Evolutionary conservation across 2,329 filamentous ascomycete genomes (phyloP).

Genomic region (Fusarium nelsonii): DNA sequence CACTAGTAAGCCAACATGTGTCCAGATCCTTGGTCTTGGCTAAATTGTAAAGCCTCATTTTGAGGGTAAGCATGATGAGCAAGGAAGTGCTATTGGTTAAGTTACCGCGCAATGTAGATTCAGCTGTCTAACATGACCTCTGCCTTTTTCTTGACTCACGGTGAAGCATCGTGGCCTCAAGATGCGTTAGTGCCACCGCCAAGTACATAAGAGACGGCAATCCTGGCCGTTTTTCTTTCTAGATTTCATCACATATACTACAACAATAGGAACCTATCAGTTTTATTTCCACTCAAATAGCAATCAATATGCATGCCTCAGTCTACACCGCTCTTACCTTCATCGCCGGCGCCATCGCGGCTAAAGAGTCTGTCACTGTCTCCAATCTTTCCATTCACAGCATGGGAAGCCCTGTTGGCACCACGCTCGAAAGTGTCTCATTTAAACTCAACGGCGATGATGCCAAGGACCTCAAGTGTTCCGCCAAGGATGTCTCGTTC

Average conservation of each 20-base stretch:
- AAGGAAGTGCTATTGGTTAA: not conserved
- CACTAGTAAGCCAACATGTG: too few species aligned
- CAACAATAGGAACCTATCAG: not conserved
- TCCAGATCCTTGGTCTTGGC: not conserved
- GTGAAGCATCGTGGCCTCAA: not conserved
- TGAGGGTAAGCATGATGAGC: too few species aligned
- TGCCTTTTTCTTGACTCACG: not conserved
- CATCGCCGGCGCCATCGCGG: constrained; percentile 1
- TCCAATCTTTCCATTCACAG: constrained; percentile 25
- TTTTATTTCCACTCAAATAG: not conserved
- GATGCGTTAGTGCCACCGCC: not conserved
- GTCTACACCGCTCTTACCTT: constrained; percentile 12
- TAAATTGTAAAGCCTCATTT: not conserved
- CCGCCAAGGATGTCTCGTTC: constrained; percentile 24
- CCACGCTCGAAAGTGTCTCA: constrained; percentile 12
- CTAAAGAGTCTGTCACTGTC: constrained; percentile 21
- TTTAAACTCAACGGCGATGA: constrained; percentile 26
- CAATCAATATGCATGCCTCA: constrained; percentile 18
- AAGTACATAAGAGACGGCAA: not conserved
- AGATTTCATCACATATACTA: not conserved
- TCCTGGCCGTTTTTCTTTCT: not conserved
- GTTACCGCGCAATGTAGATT: too few species aligned
- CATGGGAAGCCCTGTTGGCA: constrained; percentile 13
- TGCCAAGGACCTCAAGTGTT: constrained; percentile 24
- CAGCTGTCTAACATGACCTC: too few species aligned